Conservation (phyloP, 2,329 filamentous ascomycete species). For the Arthrocladium fulminans region DNA sequence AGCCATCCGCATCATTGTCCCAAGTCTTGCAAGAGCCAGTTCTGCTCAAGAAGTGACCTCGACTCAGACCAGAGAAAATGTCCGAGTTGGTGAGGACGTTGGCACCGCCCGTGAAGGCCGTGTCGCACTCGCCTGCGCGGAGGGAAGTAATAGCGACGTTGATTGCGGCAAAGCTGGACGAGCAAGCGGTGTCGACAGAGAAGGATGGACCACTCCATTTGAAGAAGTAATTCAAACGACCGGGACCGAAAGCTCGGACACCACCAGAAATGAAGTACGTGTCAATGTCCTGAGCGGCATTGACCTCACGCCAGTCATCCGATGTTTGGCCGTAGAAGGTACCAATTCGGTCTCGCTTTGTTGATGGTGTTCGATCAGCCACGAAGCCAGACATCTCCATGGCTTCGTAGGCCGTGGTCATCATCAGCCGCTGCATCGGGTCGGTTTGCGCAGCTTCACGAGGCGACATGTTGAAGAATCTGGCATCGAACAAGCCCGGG, state of each 20-base stretch:
- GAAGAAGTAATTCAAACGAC: slow-evolving; percentile 67
- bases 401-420: slow-evolving; percentile 71
- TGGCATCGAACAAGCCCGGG: slow-evolving; percentile 68
- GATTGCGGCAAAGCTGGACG: slow-evolving; percentile 63
- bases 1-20: slow-evolving; percentile 70
- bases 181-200: slow-evolving; percentile 70
- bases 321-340: slow-evolving; percentile 68
- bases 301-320: slow-evolving; percentile 70
- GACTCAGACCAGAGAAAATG: slow-evolving; percentile 65
- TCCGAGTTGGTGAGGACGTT: slow-evolving; percentile 75
- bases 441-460: slow-evolving; percentile 72
- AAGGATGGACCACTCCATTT: slow-evolving; percentile 65
- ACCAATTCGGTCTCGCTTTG: slow-evolving; percentile 55
- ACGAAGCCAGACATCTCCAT: slow-evolving; percentile 74
- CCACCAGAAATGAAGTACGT: slow-evolving; percentile 59
- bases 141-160: slow-evolving; percentile 64
- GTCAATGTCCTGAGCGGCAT: slow-evolving; percentile 62
- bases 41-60: slow-evolving; percentile 69
- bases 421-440: slow-evolving; percentile 67
- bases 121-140: slow-evolving; percentile 69
- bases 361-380: slow-evolving; percentile 61
- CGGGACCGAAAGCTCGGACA: slow-evolving; percentile 51
- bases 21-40: slow-evolving; percentile 72
- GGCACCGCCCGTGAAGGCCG: slow-evolving; percentile 67
- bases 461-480: slow-evolving; percentile 81